Conservation (phyloP, 805 yeast species). For the Candida morakotiae region DNA sequence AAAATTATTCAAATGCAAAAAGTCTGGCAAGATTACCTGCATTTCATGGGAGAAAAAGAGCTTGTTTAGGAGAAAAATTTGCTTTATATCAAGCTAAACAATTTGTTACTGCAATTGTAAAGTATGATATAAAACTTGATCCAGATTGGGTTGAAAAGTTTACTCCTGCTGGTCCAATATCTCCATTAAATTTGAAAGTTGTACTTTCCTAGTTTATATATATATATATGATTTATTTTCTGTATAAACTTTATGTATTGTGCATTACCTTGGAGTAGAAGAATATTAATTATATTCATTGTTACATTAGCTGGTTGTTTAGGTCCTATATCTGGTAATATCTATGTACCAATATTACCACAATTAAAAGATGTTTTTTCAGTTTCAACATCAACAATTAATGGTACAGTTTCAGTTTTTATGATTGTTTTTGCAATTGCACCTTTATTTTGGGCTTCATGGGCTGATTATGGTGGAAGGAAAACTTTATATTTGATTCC, state of each 20-base stretch:
- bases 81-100: slow-evolving; percentile 45
- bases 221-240: neutral
- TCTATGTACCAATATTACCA: slow-evolving; percentile 53
- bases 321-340: slow-evolving; percentile 57
- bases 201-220: slow-evolving; percentile 4
- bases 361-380: slow-evolving; percentile 37
- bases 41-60: slow-evolving; percentile 58
- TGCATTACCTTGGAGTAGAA: slow-evolving; percentile 16
- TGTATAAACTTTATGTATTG: neutral
- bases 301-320: slow-evolving; percentile 48
- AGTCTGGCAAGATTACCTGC: slow-evolving; percentile 44
- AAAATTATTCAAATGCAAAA: slow-evolving; percentile 41
- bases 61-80: slow-evolving; percentile 58
- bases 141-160: slow-evolving; percentile 45
- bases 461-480: slow-evolving; percentile 52
- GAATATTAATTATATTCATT: slow-evolving; percentile 28
- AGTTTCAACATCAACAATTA: slow-evolving; percentile 40
- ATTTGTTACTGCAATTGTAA: slow-evolving; percentile 33
- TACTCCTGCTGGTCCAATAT: slow-evolving; percentile 58
- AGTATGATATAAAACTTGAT: slow-evolving; percentile 34
- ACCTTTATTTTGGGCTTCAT: slow-evolving; percentile 53
- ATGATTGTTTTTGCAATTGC: slow-evolving; percentile 55
- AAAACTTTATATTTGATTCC: slow-evolving; percentile 26
- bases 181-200: slow-evolving; percentile 38
- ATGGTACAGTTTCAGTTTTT: slow-evolving; percentile 55